Conservation (phyloP, 31 red algal genomes). For the Endocladia muricata region DNA sequence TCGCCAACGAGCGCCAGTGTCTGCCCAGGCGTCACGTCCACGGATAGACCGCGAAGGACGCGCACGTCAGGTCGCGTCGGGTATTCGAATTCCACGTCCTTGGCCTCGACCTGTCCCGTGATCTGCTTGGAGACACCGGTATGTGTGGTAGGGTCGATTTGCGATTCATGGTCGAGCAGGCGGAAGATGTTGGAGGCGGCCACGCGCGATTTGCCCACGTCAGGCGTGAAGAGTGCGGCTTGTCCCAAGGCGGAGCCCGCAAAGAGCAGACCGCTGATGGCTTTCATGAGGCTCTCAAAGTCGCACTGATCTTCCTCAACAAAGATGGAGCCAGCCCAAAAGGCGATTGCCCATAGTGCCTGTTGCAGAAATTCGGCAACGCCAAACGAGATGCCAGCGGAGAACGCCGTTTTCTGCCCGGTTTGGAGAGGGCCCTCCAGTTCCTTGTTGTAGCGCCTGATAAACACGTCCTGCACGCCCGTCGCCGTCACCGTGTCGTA, state of each 20-base stretch:
- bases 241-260: slow-evolving; percentile 29
- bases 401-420: not conserved
- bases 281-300: not conserved
- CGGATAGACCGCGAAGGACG: slow-evolving; percentile 68
- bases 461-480: slow-evolving; percentile 38
- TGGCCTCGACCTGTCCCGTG: slow-evolving; percentile 19
- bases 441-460: slow-evolving; percentile 36
- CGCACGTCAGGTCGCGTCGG: slow-evolving; percentile 77
- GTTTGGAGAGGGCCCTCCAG: not conserved
- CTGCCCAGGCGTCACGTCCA: slow-evolving; percentile 63
- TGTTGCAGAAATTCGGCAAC: slow-evolving; percentile 10
- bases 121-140: slow-evolving; percentile 25
- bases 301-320: not conserved
- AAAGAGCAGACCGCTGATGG: slow-evolving; percentile 9
- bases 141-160: slow-evolving; percentile 58
- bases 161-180: slow-evolving; percentile 46
- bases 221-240: slow-evolving; percentile 35
- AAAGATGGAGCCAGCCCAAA: slow-evolving; percentile 24
- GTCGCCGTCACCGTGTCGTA: slow-evolving; percentile 40
- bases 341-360: not conserved
- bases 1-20: slow-evolving; percentile 80
- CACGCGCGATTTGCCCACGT: slow-evolving; percentile 31
- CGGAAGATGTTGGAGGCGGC: slow-evolving; percentile 61
- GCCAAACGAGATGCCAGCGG: slow-evolving; percentile 5
- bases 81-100: slow-evolving; percentile 78